Conservation (phyloP, 2,329 filamentous ascomycete species). For the Aotearoamyces nothofagi region DNA sequence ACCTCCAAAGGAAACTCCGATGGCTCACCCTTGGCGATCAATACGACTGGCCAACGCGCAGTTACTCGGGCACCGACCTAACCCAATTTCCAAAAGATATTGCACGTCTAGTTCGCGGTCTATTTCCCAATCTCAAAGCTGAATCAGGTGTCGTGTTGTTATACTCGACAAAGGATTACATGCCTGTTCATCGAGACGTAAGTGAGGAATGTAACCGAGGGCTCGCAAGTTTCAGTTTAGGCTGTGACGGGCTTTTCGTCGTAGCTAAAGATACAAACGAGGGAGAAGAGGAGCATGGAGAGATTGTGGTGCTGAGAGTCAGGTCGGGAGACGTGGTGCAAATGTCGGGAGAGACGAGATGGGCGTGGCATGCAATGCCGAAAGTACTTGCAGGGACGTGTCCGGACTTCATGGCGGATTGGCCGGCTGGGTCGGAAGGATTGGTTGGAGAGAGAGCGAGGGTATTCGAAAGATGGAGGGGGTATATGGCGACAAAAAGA, state of each 20-base stretch:
- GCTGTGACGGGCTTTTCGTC: conserved; percentile 82
- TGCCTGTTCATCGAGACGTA: conserved; percentile 87
- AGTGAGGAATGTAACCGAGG: conserved; percentile 69
- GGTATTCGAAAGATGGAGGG: conserved; percentile 50
- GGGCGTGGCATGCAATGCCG: conserved; percentile 91
- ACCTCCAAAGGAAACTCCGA: conserved; percentile 68
- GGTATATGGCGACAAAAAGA: conserved; percentile 78
- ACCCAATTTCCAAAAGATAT: conserved; percentile 66
- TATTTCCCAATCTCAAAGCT: conserved; percentile 65
- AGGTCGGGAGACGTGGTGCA: conserved; percentile 81
- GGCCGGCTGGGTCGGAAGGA: conserved; percentile 39
- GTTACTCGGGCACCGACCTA: conserved; percentile 51
- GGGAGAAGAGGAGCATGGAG: conserved; percentile 8
- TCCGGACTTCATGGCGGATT: conserved; percentile 56
- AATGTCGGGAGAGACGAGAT: conserved; percentile 70
- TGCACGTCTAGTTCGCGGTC: conserved; percentile 43
- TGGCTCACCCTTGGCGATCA: conserved; percentile 92
- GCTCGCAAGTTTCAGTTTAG: conserved; percentile 72
- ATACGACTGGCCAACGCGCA: conserved; percentile 84
- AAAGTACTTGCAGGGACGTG: conserved; percentile 72
- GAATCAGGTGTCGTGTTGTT: conserved; percentile 90
- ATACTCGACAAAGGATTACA: conserved; percentile 77
- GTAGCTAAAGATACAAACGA: conserved; percentile 38
- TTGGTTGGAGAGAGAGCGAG: conserved; percentile 22
- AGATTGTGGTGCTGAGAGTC: conserved; percentile 44